These are phyloP conservation scores for Rhodamnia argentea DNA, from an alignment of 345 rosid species.

Conservation along the genomic window DNA sequence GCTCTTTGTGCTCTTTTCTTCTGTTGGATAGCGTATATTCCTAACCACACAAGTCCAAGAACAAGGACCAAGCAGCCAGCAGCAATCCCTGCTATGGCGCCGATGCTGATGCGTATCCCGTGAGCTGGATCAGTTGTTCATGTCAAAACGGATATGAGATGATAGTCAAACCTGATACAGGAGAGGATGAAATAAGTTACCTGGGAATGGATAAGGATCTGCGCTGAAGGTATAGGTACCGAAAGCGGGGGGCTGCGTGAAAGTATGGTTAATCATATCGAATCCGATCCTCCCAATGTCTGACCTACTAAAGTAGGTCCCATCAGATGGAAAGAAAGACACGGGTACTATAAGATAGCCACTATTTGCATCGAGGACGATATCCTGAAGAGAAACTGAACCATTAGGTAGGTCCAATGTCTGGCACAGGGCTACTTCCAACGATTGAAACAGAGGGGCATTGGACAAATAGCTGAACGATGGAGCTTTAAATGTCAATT, in stretches of 20 bases:
- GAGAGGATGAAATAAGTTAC: constrained; percentile 14
- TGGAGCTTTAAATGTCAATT: constrained; percentile 67
- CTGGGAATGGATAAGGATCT: constrained; percentile 72
- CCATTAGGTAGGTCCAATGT: constrained; percentile 62
- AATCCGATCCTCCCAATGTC: constrained; percentile 72
- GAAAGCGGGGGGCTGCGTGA: constrained; percentile 59
- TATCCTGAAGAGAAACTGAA: constrained; percentile 70
- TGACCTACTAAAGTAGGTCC: constrained; percentile 48
- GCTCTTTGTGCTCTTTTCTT: constrained; percentile 94
- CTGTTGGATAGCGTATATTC: constrained; percentile 64
- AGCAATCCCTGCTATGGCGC: constrained; percentile 40
- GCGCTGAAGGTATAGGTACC: constrained; percentile 87
- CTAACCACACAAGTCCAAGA: constrained; percentile 57
- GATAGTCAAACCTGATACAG: not conserved
- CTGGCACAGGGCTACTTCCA: constrained; percentile 71
- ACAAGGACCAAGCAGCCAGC: constrained; percentile 40
- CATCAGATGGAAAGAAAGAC: constrained; percentile 62
- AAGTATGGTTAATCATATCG: constrained; percentile 67
- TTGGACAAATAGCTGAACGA: constrained; percentile 55
- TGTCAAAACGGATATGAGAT: constrained; percentile 18
- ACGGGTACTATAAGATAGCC: constrained; percentile 83
- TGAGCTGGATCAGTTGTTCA: not conserved
- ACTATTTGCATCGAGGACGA: constrained; percentile 52
- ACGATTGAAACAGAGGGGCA: constrained; percentile 47
- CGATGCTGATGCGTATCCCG: constrained; percentile 31